Evolutionary conservation across 2,329 filamentous ascomycete genomes (phyloP), one percentile per base, ranked within the genome.

Genomic region (Paraconiothyrium sp.): DNA sequence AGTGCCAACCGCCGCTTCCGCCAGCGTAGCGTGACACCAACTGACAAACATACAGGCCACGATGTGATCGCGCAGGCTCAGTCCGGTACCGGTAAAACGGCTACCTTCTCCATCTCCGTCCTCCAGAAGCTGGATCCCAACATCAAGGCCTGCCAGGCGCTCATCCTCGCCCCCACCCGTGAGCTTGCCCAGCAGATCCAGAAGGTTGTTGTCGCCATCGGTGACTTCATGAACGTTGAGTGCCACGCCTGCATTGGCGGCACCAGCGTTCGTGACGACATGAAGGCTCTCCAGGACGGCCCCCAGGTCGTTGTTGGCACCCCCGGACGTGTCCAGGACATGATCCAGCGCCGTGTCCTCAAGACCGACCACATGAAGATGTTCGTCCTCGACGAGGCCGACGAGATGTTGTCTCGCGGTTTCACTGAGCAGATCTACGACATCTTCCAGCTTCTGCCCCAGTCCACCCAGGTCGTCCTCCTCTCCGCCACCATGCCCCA

Each of bases 341-440:
- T 99, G 96, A 99, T 99, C 81, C 93, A 97, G 85, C 94, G 95
- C 72, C 93, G 94, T 75, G 92, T 96, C 84, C 88, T 99, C 75
- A 95, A 94, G 88, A 99, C 95, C 78, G 94, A 97, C 82, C 86
- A 88, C 83, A 97, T 99, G 89, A 99, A 99, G 91, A 97, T 98
- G 92, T 97, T 99, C 83, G 93, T 99, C 76, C 92, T 99, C 75
- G 95, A 99, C 80, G 95, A 99, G 87, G 95, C 95, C 77, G 95
- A 99, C 81, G 95, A 99, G 85, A 97, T 99, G 92, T 89, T 99
- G 85, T 96, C 93, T 80, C 94, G 94, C 79, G 95, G 95, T 88
- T 99, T 99, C 90, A 97, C 94, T 77, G 95, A 99, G 87, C 95
- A 99, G 87, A 99, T 99, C 86, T 99, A 99, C 88, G 95, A 99